A percentile compares a stretch with the other conserved stretches of the same genome.
phyloP scores from a whole-genome alignment of 331 rosid genomes.

The Ulmus americana region DNA sequence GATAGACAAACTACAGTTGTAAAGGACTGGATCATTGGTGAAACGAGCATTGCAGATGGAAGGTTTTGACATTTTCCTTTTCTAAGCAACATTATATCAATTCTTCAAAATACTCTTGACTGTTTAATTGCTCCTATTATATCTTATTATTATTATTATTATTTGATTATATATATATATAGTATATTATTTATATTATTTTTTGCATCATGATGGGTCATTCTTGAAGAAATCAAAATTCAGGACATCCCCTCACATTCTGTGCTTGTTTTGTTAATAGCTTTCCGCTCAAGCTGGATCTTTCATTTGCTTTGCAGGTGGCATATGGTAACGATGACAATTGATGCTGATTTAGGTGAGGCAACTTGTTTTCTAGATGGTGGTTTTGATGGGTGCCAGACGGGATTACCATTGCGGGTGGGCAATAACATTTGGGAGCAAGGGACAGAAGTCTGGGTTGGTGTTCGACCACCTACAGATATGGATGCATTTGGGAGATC shows the following conservation, averaged over 20 bases:
- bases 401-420: conserved; percentile 67
- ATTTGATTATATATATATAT: no score
- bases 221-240: neutral
- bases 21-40: conserved; percentile 94
- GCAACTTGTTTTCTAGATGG: conserved; percentile 94
- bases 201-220: neutral
- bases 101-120: neutral
- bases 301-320: conserved; percentile 58
- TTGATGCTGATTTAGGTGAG: conserved; percentile 90
- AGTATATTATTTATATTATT: neutral
- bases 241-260: neutral
- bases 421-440: conserved; percentile 82
- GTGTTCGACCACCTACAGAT: conserved; percentile 91
- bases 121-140: neutral
- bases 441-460: conserved; percentile 93
- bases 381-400: conserved; percentile 92
- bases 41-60: conserved; percentile 95
- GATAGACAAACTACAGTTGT: conserved; percentile 92
- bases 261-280: neutral
- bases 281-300: conserved; percentile 5
- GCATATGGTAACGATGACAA: conserved; percentile 95
- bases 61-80: conserved; percentile 48
- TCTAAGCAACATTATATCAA: conserved; percentile 7
- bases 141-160: no score
- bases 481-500: conserved; percentile 97